Percentiles rank a stretch among this genome's conserved stretches.
Conservation (phyloP, 352 stramenopile species). For the Globisporangium sylvaticum region DNA sequence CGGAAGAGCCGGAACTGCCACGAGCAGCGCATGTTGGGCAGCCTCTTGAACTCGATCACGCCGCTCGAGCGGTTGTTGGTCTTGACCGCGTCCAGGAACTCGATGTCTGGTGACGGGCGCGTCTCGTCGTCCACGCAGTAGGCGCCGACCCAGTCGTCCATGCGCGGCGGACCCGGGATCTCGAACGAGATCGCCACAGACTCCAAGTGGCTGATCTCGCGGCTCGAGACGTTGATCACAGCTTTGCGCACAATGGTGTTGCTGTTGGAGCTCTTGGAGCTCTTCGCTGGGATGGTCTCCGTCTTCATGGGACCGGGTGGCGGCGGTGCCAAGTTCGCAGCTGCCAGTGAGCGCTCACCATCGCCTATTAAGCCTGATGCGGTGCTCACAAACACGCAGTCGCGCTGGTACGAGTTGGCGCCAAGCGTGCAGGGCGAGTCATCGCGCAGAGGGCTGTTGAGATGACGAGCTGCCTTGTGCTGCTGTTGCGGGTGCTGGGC, state of each 20-base stretch:
- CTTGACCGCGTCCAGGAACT: constrained; percentile 2
- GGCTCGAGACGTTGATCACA: constrained; percentile 3
- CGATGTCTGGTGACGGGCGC: not conserved
- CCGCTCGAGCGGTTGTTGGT: constrained; percentile 1
- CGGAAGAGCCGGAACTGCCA: constrained; percentile 33
- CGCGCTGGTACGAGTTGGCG: not conserved
- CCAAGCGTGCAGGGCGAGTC: not conserved
- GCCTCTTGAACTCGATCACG: constrained; percentile 14
- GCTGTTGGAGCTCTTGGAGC: not conserved
- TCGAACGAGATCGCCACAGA: not conserved
- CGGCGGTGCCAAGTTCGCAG: not conserved
- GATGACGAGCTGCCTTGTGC: not conserved
- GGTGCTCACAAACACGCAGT: not conserved
- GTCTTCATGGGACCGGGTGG: not conserved
- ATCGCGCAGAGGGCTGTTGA: not conserved
- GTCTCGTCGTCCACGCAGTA: constrained; percentile 18
- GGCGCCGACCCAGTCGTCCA: constrained; percentile 17
- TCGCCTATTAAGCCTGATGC: too few species aligned
- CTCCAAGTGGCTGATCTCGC: constrained; percentile 8
- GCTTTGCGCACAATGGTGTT: not conserved
- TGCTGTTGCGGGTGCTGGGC: not conserved
- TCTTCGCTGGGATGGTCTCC: not conserved
- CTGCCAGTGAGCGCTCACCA: not conserved
- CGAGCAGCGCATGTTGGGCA: constrained; percentile 33
- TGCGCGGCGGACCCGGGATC: not conserved